Evolutionary conservation across 805 yeast species (phyloP).

Genomic region (Pichia rugopelliculosa): DNA sequence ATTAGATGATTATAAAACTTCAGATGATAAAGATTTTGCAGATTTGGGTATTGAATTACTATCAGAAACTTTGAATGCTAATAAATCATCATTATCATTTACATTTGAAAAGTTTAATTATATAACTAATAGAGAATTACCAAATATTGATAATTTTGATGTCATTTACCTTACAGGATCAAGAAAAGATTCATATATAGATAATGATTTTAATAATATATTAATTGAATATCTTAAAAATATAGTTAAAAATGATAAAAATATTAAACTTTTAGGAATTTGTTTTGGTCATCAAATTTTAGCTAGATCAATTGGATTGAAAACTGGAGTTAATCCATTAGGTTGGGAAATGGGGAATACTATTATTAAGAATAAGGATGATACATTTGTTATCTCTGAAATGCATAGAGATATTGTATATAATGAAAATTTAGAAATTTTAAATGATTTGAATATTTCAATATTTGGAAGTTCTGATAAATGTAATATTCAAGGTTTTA

Average conservation of each 20-base stretch:
- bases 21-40: constrained; percentile 45
- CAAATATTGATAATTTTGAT: constrained; percentile 22
- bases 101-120: constrained; percentile 33
- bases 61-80: neutral
- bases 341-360: constrained; percentile 74
- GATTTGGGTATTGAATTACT: constrained; percentile 34
- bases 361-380: constrained; percentile 31
- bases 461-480: constrained; percentile 47
- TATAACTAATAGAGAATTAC: constrained; percentile 20
- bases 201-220: constrained; percentile 33
- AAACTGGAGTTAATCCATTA: constrained; percentile 45
- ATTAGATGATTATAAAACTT: constrained; percentile 5
- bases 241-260: constrained; percentile 12
- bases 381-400: constrained; percentile 34
- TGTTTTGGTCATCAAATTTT: constrained; percentile 88
- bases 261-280: constrained; percentile 55
- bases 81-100: constrained; percentile 1
- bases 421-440: constrained; percentile 19
- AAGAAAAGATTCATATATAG: constrained; percentile 37
- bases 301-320: constrained; percentile 56
- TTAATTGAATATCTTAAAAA: constrained; percentile 31
- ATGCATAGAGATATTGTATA: constrained; percentile 53
- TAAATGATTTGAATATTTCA: constrained; percentile 29
- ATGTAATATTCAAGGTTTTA: constrained; percentile 64
- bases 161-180: constrained; percentile 52